Base-by-base conservation (phyloP, 768 basidiomycete species). In the Xerocomellus amylosporus region DNA sequence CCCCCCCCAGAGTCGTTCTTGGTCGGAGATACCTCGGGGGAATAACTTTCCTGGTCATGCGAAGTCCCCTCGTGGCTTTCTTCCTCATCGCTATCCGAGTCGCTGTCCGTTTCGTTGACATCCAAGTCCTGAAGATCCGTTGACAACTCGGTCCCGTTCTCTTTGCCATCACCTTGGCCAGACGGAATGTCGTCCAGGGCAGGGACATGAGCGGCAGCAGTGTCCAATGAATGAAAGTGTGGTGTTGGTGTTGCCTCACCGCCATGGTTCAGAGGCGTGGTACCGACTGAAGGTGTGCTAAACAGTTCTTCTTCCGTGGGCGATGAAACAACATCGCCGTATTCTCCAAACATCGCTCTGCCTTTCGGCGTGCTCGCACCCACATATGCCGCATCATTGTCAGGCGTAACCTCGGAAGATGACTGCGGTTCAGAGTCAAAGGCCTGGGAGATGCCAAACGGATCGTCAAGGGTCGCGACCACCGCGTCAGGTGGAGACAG, bases 81-180 rank as follows among this genome's bases (percentile, higher is more conserved):
- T 39, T 73, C 60, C 26, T 59, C 77, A 14, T 78, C 73, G 33
- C 85, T 84, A 38, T 79, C 78, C 24, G 68, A 74, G 48, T 81
- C 79, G 36, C 77, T 80, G 52, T 85, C 86, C 14, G 80, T 74
- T 13, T 83, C 84, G 3, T 80, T 70, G 10, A 76, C 70, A 19
- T 84, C 84, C 52, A 89, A 63, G 43, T 89, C 85, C 53, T 81
- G 79, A 12, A 85, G 71, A 41, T 74, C 67, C n/a, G 78, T 59
- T 7, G 67, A 73, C 14, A 89, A 67, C 54, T 87, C 82, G 0
- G 83, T 85, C 51, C 79, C 76, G 28, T 70, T 57, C 30, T 77
- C 76, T 39, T 72, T 66, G 2, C 62, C 48, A 4, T 62, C 58
- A 5, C 63, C 64, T 10, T 57, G 55, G 13, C 58, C 45, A 19